Percentiles rank a stretch among this genome's conserved stretches.
Evolutionary conservation across 2,329 filamentous ascomycete genomes (phyloP).

Genomic region (Fonsecaea multimorphosa): DNA sequence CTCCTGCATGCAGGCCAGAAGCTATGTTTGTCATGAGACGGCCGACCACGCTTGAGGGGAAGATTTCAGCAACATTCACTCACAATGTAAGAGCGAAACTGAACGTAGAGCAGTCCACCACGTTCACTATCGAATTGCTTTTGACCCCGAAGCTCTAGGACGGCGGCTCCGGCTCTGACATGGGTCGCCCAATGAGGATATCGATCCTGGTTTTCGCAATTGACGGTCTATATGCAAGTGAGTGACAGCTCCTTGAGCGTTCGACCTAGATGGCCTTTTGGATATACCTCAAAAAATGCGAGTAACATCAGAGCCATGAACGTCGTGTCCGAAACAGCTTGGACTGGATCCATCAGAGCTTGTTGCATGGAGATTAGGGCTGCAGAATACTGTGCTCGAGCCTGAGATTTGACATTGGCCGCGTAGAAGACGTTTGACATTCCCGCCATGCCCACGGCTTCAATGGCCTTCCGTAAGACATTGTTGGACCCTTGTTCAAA

Average conservation of each 20-base stretch:
- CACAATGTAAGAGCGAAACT: conserved; percentile 36
- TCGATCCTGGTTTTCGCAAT: conserved; percentile 19
- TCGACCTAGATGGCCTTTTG: background rate
- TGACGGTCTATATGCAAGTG: conserved; percentile 14
- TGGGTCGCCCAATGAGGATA: conserved; percentile 27
- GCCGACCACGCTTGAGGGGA: background rate
- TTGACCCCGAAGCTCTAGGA: conserved; percentile 35
- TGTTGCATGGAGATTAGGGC: conserved; percentile 60
- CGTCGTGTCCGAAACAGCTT: conserved; percentile 47
- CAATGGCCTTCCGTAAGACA: conserved; percentile 12
- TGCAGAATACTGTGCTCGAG: conserved; percentile 17
- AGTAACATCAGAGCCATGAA: conserved; percentile 48
- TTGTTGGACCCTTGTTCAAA: conserved; percentile 5
- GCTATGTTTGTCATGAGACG: conserved; percentile 6
- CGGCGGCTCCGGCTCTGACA: conserved; percentile 31
- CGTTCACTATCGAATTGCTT: conserved; percentile 28
- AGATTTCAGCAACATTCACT: background rate
- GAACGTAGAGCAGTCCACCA: conserved; percentile 34
- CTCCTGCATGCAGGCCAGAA: conserved; percentile 25
- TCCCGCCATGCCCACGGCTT: conserved; percentile 20
- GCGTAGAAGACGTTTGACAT: conserved; percentile 19
- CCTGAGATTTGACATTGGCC: conserved; percentile 1
- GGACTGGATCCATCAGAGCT: conserved; percentile 42
- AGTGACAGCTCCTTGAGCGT: background rate
- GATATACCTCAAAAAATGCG: conserved; percentile 46